Conservation (phyloP, 306 rosid species). For the Cicer bijugum region DNA sequence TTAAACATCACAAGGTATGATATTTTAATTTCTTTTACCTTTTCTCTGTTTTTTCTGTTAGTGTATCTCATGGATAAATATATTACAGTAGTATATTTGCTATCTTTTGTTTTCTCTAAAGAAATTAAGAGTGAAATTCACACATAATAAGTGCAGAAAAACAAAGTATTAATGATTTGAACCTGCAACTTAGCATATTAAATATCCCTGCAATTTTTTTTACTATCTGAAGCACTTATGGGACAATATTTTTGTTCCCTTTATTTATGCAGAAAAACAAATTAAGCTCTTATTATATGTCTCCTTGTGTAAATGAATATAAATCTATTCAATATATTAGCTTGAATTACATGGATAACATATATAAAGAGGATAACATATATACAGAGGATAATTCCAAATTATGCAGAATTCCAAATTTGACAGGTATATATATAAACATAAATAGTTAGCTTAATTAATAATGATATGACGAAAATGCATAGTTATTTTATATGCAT, state of each 20-base stretch:
- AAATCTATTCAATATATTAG: neutral
- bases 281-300: neutral
- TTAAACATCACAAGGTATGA: slow-evolving; percentile 34
- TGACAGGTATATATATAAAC: neutral
- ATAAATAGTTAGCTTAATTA: neutral
- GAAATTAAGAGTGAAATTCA: too few relatives aligned
- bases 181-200: too few relatives aligned
- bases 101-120: too few relatives aligned
- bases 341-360: neutral
- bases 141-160: too few relatives aligned
- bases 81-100: neutral
- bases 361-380: neutral
- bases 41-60: neutral
- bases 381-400: neutral
- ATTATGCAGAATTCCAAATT: neutral
- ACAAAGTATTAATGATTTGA: too few relatives aligned
- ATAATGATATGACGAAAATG: neutral
- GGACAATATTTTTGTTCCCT: neutral
- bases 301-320: neutral
- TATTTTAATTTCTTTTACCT: neutral
- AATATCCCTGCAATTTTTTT: too few relatives aligned
- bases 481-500: too few relatives aligned
- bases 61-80: neutral
- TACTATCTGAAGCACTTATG: too few relatives aligned
- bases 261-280: neutral